Evolutionary conservation across 768 basidiomycete genomes (phyloP).

Genomic region (Tulasnella sp.): DNA sequence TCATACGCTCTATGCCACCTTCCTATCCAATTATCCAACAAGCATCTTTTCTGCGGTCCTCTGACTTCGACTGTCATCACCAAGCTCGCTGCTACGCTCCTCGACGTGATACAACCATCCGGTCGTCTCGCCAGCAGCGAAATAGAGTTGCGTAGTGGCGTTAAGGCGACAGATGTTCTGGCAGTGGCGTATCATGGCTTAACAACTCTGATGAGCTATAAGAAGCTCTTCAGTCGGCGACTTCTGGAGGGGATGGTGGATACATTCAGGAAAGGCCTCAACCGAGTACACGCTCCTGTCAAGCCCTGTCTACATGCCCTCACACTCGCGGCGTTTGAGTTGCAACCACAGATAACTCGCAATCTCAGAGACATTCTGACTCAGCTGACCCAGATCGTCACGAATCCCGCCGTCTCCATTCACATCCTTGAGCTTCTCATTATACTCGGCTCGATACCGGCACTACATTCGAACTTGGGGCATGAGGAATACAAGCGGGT

Average conservation of each 20-base stretch:
- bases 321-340: constrained; percentile 76
- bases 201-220: constrained; percentile 80
- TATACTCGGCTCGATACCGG: constrained; percentile 69
- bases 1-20: constrained; percentile 87
- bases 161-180: constrained; percentile 69
- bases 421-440: constrained; percentile 89
- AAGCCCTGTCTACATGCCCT: constrained; percentile 74
- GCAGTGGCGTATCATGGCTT: constrained; percentile 80
- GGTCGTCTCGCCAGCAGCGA: constrained; percentile 34
- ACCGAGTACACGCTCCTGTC: constrained; percentile 26
- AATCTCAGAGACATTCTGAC: constrained; percentile 69
- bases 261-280: constrained; percentile 32
- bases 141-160: constrained; percentile 17
- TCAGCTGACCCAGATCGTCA: constrained; percentile 88
- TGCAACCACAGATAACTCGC: constrained; percentile 70
- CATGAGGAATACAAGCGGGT: constrained; percentile 86
- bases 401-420: constrained; percentile 84
- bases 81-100: constrained; percentile 52
- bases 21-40: constrained; percentile 85
- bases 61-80: constrained; percentile 53
- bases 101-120: constrained; percentile 44
- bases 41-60: constrained; percentile 92
- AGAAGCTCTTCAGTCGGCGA: constrained; percentile 52
- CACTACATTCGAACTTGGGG: constrained; percentile 80
- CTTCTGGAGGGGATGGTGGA: constrained; percentile 31